Evolutionary conservation across 257 asterid species (phyloP).

Genomic region (Ophiorrhiza pumila): DNA sequence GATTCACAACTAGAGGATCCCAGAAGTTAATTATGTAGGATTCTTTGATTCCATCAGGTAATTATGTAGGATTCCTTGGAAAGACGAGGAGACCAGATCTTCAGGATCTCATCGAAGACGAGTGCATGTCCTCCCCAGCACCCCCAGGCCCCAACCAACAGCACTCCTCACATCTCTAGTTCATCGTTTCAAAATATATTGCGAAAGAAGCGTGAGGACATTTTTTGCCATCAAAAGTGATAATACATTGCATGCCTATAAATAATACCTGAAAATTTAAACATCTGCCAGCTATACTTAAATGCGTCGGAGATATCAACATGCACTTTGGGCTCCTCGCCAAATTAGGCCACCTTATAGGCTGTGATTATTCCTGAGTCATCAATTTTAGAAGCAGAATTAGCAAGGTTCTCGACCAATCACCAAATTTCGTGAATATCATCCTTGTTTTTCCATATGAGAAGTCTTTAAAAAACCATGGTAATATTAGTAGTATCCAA

Average conservation of each 20-base stretch:
- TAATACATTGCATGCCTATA: constrained; percentile 76
- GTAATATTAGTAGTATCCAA: constrained; percentile 49
- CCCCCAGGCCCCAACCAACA: too few relatives aligned
- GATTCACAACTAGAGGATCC: too few relatives aligned
- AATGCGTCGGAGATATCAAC: constrained; percentile 48
- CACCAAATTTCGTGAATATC: constrained; percentile 72
- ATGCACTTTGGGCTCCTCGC: constrained; percentile 73
- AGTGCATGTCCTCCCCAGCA: constrained; percentile 28
- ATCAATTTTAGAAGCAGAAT: constrained; percentile 63
- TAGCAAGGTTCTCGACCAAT: constrained; percentile 76
- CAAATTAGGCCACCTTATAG: constrained; percentile 73
- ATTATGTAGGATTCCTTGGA: too few relatives aligned
- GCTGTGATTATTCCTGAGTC: constrained; percentile 43
- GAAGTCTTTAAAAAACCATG: constrained; percentile 69
- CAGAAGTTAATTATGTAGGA: too few relatives aligned
- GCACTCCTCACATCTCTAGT: constrained; percentile 65
- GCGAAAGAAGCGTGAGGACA: constrained; percentile 66
- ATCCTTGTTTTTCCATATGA: constrained; percentile 92
- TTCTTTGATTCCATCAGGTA: too few relatives aligned
- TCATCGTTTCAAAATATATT: constrained; percentile 82
- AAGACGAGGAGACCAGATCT: too few relatives aligned
- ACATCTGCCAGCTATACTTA: constrained; percentile 70
- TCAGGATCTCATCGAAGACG: too few relatives aligned
- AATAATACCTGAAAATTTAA: constrained; percentile 71
- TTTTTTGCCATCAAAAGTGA: constrained; percentile 79